A percentile compares a stretch with the other conserved stretches of the same genome.
Evolutionary conservation across 75 land plant species (phyloP).

Genomic region (Pinus taeda): DNA sequence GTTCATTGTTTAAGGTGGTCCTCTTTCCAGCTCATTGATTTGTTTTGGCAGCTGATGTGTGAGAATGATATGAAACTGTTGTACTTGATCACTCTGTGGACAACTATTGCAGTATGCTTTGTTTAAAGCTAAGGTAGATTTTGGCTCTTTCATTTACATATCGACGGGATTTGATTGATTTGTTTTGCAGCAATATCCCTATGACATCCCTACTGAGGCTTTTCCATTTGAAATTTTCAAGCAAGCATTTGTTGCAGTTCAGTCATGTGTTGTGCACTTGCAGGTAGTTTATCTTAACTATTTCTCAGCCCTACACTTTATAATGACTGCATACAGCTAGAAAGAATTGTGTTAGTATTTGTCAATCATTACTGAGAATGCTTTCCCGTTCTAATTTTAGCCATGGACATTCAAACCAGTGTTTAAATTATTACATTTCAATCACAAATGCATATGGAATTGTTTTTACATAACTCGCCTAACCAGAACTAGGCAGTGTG

Average conservation of each 20-base stretch:
- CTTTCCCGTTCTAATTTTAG: not conserved
- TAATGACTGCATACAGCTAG: not conserved
- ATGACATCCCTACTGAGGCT: slow-evolving; percentile 97
- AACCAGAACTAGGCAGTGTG: too few relatives aligned
- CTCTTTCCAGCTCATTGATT: not conserved
- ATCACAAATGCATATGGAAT: too few relatives aligned
- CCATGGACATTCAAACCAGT: not conserved
- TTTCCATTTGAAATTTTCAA: slow-evolving; percentile 97
- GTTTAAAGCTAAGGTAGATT: not conserved
- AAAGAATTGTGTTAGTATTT: not conserved
- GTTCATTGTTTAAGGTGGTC: slow-evolving; percentile 91
- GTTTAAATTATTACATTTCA: not conserved
- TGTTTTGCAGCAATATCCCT: slow-evolving; percentile 91
- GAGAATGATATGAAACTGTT: not conserved
- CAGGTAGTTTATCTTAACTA: slow-evolving; percentile 52
- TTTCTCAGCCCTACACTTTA: not conserved
- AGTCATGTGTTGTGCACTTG: slow-evolving; percentile 98
- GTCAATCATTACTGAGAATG: not conserved
- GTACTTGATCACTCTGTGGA: not conserved
- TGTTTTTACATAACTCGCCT: too few relatives aligned
- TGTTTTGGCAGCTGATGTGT: not conserved
- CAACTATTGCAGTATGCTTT: not conserved
- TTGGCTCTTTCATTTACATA: not conserved
- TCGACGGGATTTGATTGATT: not conserved
- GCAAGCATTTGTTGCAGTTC: slow-evolving; percentile 99